A percentile compares a stretch with the other conserved stretches of the same genome.
These are phyloP conservation scores for Chrysoporthe cubensis DNA, from an alignment of 2,329 filamentous ascomycete genomes.

Conservation along the genomic window DNA sequence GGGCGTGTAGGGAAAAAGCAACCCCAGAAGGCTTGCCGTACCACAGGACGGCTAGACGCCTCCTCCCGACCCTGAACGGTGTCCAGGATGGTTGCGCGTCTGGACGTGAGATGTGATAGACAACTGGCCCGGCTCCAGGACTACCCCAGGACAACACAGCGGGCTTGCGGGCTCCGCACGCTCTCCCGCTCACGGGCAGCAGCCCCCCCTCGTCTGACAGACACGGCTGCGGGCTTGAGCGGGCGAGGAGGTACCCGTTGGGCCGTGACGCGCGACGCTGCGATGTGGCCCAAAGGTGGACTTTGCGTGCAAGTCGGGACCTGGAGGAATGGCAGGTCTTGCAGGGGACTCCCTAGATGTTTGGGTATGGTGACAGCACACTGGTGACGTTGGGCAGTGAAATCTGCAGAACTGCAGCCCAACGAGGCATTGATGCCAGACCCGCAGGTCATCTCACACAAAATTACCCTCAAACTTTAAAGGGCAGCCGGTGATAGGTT, in stretches of 20 bases:
- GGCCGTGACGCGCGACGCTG: conserved; percentile 26
- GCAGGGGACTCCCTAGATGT: conserved; percentile 26
- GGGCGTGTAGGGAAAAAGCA: conserved; percentile 23
- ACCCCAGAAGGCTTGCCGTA: conserved; percentile 13
- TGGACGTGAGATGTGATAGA: conserved; percentile 18
- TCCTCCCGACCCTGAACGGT: conserved; percentile 3
- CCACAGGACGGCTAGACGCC: conserved; percentile 13
- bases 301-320: conserved; percentile 7
- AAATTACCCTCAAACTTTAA: conserved; percentile 17
- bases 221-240: conserved; percentile 21
- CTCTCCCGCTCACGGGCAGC: conserved; percentile 9
- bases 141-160: conserved; percentile 22
- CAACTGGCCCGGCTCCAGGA: conserved; percentile 26
- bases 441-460: conserved; percentile 27
- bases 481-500: conserved; percentile 22
- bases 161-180: conserved; percentile 20
- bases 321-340: conserved; percentile 12
- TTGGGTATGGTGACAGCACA: conserved; percentile 28
- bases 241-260: conserved; percentile 26
- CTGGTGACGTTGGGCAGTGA: conserved; percentile 28
- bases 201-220: conserved; percentile 10
- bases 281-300: conserved; percentile 28
- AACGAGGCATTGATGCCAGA: conserved; percentile 31
- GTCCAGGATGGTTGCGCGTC: conserved; percentile 21
- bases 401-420: conserved; percentile 28